These are phyloP conservation scores for Alternaria postmessia DNA, from an alignment of 2,329 filamentous ascomycete genomes.

Conservation along the genomic window DNA sequence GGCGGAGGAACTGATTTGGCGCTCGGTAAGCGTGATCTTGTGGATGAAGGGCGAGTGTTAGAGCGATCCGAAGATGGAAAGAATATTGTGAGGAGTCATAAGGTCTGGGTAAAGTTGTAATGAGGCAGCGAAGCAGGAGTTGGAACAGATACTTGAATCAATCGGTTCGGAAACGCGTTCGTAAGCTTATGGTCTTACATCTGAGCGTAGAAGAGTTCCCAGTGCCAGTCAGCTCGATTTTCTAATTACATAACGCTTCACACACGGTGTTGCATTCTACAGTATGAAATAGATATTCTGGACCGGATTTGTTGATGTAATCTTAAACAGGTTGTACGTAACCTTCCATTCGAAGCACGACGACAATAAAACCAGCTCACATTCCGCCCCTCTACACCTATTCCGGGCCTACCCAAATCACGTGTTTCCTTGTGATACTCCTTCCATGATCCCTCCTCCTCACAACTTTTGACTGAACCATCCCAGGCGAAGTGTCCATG, in stretches of 20 bases:
- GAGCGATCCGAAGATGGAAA: background rate
- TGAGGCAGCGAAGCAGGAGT: background rate
- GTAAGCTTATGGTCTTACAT: background rate
- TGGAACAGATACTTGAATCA: background rate
- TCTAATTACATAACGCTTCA: background rate
- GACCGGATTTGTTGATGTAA: background rate
- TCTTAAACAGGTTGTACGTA: background rate
- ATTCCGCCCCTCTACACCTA: background rate
- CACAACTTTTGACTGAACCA: background rate
- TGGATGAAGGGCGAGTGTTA: constrained; percentile 1
- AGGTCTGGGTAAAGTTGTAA: background rate
- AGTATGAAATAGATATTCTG: background rate
- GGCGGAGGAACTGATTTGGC: background rate
- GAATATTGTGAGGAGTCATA: constrained; percentile 1
- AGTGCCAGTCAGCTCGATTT: background rate
- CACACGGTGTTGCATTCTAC: background rate
- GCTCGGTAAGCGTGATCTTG: background rate
- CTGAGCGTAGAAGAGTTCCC: background rate
- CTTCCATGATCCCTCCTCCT: background rate
- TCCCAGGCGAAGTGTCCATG: background rate
- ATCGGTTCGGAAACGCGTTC: background rate
- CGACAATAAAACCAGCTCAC: background rate
- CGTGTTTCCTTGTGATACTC: background rate
- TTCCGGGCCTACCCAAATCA: background rate
- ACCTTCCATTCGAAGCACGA: background rate